These are phyloP conservation scores for Acarospora socialis DNA, from an alignment of 2,329 filamentous ascomycete species.

Conservation along the genomic window DNA sequence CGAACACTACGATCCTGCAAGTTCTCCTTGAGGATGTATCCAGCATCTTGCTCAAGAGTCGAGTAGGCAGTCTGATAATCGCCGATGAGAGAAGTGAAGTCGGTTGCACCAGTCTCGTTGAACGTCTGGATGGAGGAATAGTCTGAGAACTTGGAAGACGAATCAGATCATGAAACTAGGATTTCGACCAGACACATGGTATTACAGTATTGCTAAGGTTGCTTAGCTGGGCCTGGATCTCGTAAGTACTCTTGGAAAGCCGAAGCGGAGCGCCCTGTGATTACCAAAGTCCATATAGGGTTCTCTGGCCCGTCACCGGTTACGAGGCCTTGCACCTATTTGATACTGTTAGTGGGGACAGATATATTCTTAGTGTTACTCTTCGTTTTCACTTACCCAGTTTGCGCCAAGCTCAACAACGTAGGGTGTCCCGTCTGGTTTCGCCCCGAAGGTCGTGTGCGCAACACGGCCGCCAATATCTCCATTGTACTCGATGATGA, in stretches of 20 bases:
- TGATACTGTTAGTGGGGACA: too few relatives aligned
- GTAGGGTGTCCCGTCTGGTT: constrained; percentile 38
- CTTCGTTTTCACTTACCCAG: constrained; percentile 32
- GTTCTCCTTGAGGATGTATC: constrained; percentile 40
- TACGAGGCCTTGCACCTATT: constrained; percentile 30
- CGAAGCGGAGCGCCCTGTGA: too few relatives aligned
- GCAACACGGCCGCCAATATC: constrained; percentile 48
- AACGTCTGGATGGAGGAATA: constrained; percentile 46
- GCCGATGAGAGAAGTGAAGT: constrained; percentile 39
- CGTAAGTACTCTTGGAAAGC: too few relatives aligned
- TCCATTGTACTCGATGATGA: constrained; percentile 50
- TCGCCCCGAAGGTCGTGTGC: constrained; percentile 43
- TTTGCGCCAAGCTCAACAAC: constrained; percentile 53
- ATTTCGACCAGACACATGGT: too few relatives aligned
- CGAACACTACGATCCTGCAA: constrained; percentile 48
- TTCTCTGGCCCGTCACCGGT: constrained; percentile 35
- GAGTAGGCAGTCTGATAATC: constrained; percentile 30
- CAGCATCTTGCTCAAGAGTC: neutral
- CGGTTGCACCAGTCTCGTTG: constrained; percentile 39
- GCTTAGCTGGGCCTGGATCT: constrained; percentile 40
- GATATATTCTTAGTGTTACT: constrained; percentile 13
- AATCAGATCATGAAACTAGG: too few relatives aligned
- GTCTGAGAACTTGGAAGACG: constrained; percentile 40
- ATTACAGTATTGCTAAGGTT: constrained; percentile 40
- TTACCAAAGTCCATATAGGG: constrained; percentile 45